A percentile compares a stretch with the other conserved stretches of the same genome.
Evolutionary conservation across 2,329 filamentous ascomycete species (phyloP).

Genomic region (Aspergillus japonicus): DNA sequence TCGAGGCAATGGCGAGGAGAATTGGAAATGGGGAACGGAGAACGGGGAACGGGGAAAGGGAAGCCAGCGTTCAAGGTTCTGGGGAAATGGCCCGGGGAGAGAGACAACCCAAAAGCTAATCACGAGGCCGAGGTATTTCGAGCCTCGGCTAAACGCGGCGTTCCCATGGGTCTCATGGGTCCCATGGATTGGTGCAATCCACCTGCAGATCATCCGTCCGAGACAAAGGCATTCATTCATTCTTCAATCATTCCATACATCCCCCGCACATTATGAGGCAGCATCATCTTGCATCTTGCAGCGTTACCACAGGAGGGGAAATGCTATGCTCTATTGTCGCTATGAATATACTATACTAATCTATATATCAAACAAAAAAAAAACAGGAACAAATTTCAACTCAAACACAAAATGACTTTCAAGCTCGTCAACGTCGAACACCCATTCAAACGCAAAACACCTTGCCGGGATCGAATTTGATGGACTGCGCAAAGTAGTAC

Average conservation of each 20-base stretch:
- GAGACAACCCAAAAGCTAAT: not conserved
- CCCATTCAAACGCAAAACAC: conserved; percentile 17
- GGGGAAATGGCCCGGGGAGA: conserved; percentile 45
- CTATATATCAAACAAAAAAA: no score
- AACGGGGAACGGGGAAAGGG: not conserved
- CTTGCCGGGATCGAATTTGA: conserved; percentile 36
- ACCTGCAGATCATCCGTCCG: conserved; percentile 4
- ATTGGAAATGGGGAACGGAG: no score
- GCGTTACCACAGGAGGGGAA: no score
- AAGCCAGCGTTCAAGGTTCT: not conserved
- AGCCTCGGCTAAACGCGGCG: conserved; percentile 6
- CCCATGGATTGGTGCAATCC: not conserved
- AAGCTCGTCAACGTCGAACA: not conserved
- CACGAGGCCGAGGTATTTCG: not conserved
- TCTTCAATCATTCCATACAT: no score
- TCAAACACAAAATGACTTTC: no score
- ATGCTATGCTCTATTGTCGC: no score
- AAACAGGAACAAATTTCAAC: no score
- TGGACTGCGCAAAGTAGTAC: conserved; percentile 41
- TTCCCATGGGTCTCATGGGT: not conserved
- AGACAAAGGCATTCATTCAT: no score
- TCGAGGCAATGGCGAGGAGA: not conserved
- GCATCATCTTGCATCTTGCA: no score
- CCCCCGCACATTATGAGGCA: no score
- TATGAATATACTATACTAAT: no score